phyloP scores from a whole-genome alignment of 140 eudicot species.

The Flaveria floridana region DNA sequence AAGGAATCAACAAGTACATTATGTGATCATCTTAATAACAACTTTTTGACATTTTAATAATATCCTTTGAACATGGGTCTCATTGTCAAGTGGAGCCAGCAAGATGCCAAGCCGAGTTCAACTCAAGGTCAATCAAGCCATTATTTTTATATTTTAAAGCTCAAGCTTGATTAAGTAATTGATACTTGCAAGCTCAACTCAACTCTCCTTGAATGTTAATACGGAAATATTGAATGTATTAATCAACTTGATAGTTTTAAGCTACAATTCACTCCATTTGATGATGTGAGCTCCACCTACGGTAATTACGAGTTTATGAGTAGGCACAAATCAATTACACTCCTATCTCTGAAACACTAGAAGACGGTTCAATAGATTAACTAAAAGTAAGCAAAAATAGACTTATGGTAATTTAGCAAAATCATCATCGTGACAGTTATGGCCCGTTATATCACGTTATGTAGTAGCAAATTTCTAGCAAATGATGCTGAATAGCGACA shows the following conservation, averaged over 20 bases:
- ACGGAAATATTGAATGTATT: neutral
- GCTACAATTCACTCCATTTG: neutral
- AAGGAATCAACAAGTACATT: too few species aligned
- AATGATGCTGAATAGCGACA: too few species aligned
- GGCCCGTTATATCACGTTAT: too few species aligned
- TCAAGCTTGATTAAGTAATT: too few species aligned
- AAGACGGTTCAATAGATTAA: too few species aligned
- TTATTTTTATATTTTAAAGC: too few species aligned
- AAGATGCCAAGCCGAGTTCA: neutral
- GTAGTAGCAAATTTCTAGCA: too few species aligned
- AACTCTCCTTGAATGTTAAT: neutral
- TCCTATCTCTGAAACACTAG: neutral
- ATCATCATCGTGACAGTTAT: too few species aligned
- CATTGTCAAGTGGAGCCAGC: neutral
- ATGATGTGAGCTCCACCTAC: neutral
- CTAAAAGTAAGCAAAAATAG: too few species aligned
- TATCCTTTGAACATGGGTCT: neutral
- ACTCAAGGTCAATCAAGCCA: neutral
- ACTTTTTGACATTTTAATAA: neutral
- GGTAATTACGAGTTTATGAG: too few species aligned
- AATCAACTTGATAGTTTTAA: neutral
- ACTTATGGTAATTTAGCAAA: too few species aligned
- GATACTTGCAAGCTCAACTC: neutral
- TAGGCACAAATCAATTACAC: neutral
- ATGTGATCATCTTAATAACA: neutral